Percentiles rank a stretch among this genome's conserved stretches.
Conservation (phyloP, 108 stramenopile species). For the Skeletonema tropicum region DNA sequence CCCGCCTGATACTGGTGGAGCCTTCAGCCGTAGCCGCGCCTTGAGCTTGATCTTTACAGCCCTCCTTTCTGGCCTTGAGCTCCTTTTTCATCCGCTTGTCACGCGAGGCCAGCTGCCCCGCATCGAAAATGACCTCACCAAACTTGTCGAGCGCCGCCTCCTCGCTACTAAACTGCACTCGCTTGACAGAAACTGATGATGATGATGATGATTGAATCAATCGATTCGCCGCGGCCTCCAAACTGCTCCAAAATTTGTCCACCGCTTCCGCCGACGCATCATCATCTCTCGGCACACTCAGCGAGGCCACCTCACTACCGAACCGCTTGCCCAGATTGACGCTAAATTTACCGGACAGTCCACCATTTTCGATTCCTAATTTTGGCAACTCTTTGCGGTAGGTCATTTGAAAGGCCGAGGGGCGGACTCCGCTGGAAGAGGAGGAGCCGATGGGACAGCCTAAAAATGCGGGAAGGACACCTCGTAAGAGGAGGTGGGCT, state of each 20-base stretch:
- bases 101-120: conserved; percentile 24
- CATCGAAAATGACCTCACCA: conserved; percentile 61
- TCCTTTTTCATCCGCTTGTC: conserved; percentile 41
- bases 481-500: conserved; percentile 67
- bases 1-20: conserved; percentile 18
- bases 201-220: conserved; percentile 25
- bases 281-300: conserved; percentile 28
- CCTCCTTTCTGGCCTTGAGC: conserved; percentile 8
- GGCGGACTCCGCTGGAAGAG: conserved; percentile 7
- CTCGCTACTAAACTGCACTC: conserved; percentile 16
- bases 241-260: conserved; percentile 50
- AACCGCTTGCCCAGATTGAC: conserved; percentile 62
- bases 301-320: conserved; percentile 42
- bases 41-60: neutral
- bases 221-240: conserved; percentile 53
- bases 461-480: conserved; percentile 56
- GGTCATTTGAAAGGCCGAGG: conserved; percentile 70
- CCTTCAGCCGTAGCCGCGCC: neutral
- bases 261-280: neutral
- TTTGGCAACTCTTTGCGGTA: conserved; percentile 65
- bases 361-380: conserved; percentile 19
- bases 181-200: neutral
- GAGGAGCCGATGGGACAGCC: conserved; percentile 46
- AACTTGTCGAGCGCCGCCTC: conserved; percentile 39
- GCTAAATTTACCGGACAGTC: conserved; percentile 66